Base-by-base conservation (phyloP, 1,139 yeast genomes). In the Candida labiduridarum region DNA sequence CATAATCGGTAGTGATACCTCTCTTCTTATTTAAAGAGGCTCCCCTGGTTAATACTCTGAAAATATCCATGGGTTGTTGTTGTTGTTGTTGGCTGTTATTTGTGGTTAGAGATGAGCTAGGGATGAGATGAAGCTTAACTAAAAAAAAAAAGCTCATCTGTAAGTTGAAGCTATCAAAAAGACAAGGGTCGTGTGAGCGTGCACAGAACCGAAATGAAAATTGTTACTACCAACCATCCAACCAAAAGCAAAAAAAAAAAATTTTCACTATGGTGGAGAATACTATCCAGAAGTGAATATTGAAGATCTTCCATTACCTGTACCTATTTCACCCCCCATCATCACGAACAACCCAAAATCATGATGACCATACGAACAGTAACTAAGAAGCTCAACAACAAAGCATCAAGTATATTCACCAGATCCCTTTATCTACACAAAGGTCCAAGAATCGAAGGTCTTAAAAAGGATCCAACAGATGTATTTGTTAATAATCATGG, bases 11-110 rank as follows among this genome's bases (percentile, higher is more conserved):
- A 40, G 71, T 63, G 29, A 66, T 67, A 14, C 62, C 68, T 59
- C 75, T 80, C 39, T 78, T 68, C 63, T 84, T 84, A 63, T 83
- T 84, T 48, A 92, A 72, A 19, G 84, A 78, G 0, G 97, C 96
- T 18, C 98, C 98, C 63, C 97, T 76, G 1, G 91, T 78, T 46
- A 94, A 78, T 3, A 94, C 84, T 60, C 90, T 78, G 66, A 94
- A 92, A 56, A 92, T 87, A 72, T 94, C 99, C 99, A 94, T 92
- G 46, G 12, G 9, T 36, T 16, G 9, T 7, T 3, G 29, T 10
- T 19, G 30, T n/a, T 33, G n/a, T 6, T 4, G 2, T 10, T 22
- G 22, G 22, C n/a, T n/a, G n/a, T n/a, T n/a, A n/a, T 11, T 12
- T n/a, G 11, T 11, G 4, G 12, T 18, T 25, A 8, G 31, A 16